A percentile compares a stretch with the other conserved stretches of the same genome.
phyloP scores from a whole-genome alignment of 495 filamentous ascomycete species.

The Tuber magnatum region DNA sequence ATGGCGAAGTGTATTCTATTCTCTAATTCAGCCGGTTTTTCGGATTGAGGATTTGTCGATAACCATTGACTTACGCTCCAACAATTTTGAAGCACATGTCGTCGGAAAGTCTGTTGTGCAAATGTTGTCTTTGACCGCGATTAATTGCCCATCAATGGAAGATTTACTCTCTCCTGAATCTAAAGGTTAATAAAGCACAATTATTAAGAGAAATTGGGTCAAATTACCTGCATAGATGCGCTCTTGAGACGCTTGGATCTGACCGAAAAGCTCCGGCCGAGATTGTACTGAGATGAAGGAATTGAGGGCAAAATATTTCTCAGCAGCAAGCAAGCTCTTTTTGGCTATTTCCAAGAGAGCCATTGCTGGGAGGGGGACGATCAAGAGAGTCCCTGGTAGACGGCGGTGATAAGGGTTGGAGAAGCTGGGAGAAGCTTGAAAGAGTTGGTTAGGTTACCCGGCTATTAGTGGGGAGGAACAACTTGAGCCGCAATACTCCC shows the following conservation, averaged over 20 bases:
- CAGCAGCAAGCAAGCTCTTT: not conserved
- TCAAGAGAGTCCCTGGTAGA: not conserved
- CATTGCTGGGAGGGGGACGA: not conserved
- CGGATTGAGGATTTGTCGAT: not conserved
- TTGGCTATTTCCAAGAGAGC: not conserved
- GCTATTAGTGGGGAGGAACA: not conserved
- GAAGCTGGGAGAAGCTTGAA: not conserved
- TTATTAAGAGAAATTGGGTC: not conserved
- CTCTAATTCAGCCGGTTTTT: not conserved
- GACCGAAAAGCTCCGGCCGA: constrained; percentile 18
- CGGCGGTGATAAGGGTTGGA: not conserved
- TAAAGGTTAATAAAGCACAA: not conserved
- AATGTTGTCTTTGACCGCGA: constrained; percentile 71
- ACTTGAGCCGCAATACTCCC: not conserved
- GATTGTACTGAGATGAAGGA: constrained; percentile 8
- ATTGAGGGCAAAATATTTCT: not conserved
- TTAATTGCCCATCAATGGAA: constrained; percentile 48
- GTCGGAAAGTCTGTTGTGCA: constrained; percentile 59
- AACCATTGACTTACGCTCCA: constrained; percentile 47
- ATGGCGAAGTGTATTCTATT: constrained; percentile 50
- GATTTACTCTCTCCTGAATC: constrained; percentile 22
- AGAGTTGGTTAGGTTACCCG: not conserved
- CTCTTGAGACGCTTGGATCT: constrained; percentile 10
- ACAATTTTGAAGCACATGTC: constrained; percentile 57
- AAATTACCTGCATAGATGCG: constrained; percentile 5